A percentile compares a stretch with the other conserved stretches of the same genome.
Conservation (phyloP, 2,329 filamentous ascomycete species). For the Xenoacremonium recifei region DNA sequence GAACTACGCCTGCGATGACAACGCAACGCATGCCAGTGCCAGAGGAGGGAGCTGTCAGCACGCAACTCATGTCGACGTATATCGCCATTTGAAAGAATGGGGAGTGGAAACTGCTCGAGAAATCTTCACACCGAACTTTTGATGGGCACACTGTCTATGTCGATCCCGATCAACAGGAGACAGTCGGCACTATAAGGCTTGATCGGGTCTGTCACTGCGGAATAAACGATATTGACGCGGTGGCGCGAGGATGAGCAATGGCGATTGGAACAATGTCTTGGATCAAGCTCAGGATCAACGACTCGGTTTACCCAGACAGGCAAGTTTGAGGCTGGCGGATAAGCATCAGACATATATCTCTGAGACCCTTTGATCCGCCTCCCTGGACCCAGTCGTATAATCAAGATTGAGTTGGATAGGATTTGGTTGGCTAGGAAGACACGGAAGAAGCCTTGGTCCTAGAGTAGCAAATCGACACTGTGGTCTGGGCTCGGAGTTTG, state of each 20-base stretch:
- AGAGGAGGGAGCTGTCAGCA: conserved; percentile 1
- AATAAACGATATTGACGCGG: conserved; percentile 2
- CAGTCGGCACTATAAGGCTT: conserved; percentile 2
- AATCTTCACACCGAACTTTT: not conserved
- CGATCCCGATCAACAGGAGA: conserved; percentile 14
- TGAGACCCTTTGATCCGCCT: conserved; percentile 7
- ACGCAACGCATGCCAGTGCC: conserved; percentile 22
- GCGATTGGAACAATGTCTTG: conserved; percentile 20
- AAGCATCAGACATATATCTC: conserved; percentile 7
- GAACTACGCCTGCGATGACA: conserved; percentile 6
- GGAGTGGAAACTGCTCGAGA: conserved; percentile 14
- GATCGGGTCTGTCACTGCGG: not conserved
- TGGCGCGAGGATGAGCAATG: conserved; percentile 1
- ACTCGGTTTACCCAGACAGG: conserved; percentile 2
- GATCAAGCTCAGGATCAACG: conserved; percentile 8
- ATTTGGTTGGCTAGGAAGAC: not conserved
- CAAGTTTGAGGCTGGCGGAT: not conserved
- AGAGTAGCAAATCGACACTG: too few relatives aligned
- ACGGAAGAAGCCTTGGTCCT: not conserved
- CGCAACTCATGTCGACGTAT: conserved; percentile 4
- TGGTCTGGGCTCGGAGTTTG: too few relatives aligned
- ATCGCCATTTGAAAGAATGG: conserved; percentile 21
- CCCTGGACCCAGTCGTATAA: not conserved
- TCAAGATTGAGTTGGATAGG: too few relatives aligned
- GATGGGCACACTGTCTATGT: not conserved